Base-by-base conservation (phyloP, 768 basidiomycete species). In the Macrocybe gigantea region DNA sequence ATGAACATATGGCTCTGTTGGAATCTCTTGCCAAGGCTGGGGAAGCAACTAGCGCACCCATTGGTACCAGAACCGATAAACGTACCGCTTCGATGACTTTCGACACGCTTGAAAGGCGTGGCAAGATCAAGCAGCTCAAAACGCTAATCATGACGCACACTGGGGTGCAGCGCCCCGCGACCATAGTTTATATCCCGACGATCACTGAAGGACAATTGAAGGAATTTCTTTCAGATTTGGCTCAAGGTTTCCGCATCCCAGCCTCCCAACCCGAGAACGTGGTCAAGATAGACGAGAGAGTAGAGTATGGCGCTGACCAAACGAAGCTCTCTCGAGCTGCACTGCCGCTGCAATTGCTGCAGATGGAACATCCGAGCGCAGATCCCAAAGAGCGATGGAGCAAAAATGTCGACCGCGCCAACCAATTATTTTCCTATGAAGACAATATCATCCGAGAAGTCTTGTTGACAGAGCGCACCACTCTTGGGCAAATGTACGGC, bases 401-500 rank as follows among this genome's bases (percentile, higher is more conserved):
- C 46, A 70, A 69, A 57, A 76, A 78, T 48, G 46, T 64, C 11
- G 64, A 66, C 10, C 67, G 71, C 29, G 75, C 74, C 5, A 61
- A 74, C n/a, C 71, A 82, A 49, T 64, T 85, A 5, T 79, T 82
- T 53, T 61, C 68, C 5, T 65, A 70, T 41, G 78, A 81, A 43
- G 79, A 79, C 48, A 60, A 70, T 13, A 74, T 71, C 6, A 73
- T 85, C 48, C 75, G 79, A 33, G 76, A 82, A 14, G 73, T 79
- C 32, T 69, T 92, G 48, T 64, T 88, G n/a, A 73, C 75, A 2
- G 88, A 94, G 58, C 73, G 77, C 40, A 79, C 78, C 29, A 83
- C 87, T 2, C 58, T 85, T n/a, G 74, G 79, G 2, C 88, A 92
- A 53, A 53, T 79, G 30, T 88, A 88, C 58, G 92, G 90, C 10